Evolutionary conservation across 2,329 filamentous ascomycete genomes (phyloP).

Genomic region (Diplodia corticola): DNA sequence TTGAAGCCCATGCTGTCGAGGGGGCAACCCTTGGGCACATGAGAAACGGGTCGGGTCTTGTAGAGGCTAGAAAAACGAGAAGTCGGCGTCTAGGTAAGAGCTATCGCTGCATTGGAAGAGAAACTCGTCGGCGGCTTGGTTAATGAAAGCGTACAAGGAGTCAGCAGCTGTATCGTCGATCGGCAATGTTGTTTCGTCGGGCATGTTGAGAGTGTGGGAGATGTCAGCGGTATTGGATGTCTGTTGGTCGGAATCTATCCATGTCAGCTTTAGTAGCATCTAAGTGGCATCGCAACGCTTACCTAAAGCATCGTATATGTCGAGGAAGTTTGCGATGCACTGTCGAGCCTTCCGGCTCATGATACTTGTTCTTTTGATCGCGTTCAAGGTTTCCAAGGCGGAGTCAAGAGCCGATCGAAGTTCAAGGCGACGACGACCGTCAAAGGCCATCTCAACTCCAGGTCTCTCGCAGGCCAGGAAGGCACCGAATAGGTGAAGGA

Average conservation of each 20-base stretch:
- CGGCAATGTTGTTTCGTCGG: no score
- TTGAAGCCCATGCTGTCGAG: no score
- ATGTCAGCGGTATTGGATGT: no score
- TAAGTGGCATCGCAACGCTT: neutral
- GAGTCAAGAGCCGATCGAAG: neutral
- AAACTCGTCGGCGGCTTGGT: neutral
- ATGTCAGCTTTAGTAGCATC: neutral
- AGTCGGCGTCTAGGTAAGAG: neutral
- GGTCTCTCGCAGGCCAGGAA: neutral
- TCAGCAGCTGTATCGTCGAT: neutral
- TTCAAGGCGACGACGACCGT: neutral
- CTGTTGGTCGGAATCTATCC: neutral
- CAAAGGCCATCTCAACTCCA: neutral
- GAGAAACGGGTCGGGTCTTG: no score
- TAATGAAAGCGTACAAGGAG: neutral
- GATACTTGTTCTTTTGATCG: neutral
- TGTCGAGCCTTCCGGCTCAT: constrained; percentile 3
- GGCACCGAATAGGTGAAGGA: neutral
- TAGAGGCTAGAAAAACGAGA: neutral
- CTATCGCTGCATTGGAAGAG: constrained; percentile 3
- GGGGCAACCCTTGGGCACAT: no score
- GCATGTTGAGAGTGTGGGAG: no score
- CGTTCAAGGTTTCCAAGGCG: neutral
- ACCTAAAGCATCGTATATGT: neutral
- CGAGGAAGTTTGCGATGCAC: neutral